These are phyloP conservation scores for Leersia perrieri DNA, from an alignment of 176 grass and related monocot species.

Conservation along the genomic window DNA sequence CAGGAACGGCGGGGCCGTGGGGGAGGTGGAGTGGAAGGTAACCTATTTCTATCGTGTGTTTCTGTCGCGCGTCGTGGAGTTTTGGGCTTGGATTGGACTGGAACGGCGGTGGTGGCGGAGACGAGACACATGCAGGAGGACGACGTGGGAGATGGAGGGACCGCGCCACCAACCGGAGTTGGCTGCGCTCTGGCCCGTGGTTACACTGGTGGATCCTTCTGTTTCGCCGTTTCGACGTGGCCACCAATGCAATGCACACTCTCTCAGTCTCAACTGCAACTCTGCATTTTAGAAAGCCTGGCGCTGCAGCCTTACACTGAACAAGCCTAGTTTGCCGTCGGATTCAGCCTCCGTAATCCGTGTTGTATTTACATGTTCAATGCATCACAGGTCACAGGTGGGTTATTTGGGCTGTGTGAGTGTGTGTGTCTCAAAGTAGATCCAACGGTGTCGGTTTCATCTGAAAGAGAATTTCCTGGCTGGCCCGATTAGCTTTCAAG, in stretches of 20 bases:
- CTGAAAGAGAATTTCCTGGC: not conserved
- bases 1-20: not conserved
- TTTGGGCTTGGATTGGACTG: not conserved
- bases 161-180: not conserved
- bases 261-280: too few relatives aligned
- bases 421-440: not conserved
- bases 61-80: constrained; percentile 5
- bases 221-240: not conserved
- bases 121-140: not conserved
- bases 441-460: too few relatives aligned
- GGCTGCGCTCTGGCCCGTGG: not conserved
- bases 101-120: not conserved
- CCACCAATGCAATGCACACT: too few relatives aligned
- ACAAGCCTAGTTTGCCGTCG: not conserved
- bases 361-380: too few relatives aligned
- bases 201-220: not conserved
- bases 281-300: too few relatives aligned
- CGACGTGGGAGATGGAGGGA: not conserved
- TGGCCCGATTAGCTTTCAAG: not conserved
- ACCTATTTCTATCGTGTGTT: constrained; percentile 36
- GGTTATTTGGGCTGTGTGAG: too few relatives aligned
- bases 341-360: not conserved
- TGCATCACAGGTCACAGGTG: too few relatives aligned
- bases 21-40: constrained; percentile 28
- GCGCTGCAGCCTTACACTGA: too few relatives aligned